These are phyloP conservation scores for Candida piceae DNA, from an alignment of 805 yeast genomes.

Conservation along the genomic window DNA sequence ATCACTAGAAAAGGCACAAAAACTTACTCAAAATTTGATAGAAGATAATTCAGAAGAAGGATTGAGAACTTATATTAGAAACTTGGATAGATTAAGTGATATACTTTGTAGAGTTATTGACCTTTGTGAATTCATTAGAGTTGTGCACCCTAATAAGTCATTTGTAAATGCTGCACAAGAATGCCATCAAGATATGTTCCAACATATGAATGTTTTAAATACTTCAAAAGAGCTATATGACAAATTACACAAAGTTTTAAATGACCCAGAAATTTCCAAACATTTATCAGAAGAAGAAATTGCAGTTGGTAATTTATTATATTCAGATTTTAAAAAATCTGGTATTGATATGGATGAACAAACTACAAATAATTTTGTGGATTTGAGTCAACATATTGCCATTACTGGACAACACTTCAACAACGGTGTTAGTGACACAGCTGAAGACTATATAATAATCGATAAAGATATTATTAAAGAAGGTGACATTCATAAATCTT, in stretches of 20 bases:
- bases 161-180: constrained; percentile 80
- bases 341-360: constrained; percentile 76
- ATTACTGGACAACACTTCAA: constrained; percentile 74
- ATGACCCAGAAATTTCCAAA: constrained; percentile 30
- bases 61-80: constrained; percentile 46
- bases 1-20: constrained; percentile 63
- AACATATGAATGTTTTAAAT: constrained; percentile 88
- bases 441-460: constrained; percentile 24
- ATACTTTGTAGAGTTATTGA: constrained; percentile 89
- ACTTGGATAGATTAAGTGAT: constrained; percentile 82
- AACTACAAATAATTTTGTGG: constrained; percentile 65
- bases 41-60: constrained; percentile 40
- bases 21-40: constrained; percentile 53
- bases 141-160: constrained; percentile 70
- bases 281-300: constrained; percentile 67
- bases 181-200: constrained; percentile 84
- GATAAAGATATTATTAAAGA: constrained; percentile 24
- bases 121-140: constrained; percentile 85
- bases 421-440: constrained; percentile 37
- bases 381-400: constrained; percentile 75
- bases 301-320: constrained; percentile 73
- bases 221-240: constrained; percentile 71
- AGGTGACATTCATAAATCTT: constrained; percentile 22
- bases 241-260: constrained; percentile 53
- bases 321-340: constrained; percentile 83